These are phyloP conservation scores for Luvunga scandens DNA, from an alignment of 345 rosid species.

Conservation along the genomic window DNA sequence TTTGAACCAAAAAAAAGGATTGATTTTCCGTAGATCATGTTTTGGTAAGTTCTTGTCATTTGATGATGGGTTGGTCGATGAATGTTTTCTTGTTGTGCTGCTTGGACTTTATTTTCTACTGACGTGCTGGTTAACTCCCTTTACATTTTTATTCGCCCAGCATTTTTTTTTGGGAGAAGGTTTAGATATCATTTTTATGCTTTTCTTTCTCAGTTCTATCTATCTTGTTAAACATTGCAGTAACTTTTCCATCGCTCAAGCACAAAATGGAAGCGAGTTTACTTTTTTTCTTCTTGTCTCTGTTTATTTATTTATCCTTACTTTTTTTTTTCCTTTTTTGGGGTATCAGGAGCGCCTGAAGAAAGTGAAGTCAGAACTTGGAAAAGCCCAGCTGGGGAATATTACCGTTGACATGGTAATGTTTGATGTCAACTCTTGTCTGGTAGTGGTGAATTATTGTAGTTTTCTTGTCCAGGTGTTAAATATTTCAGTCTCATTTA, in stretches of 20 bases:
- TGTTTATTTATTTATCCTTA: background rate
- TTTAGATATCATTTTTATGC: background rate
- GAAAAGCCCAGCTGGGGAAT: constrained; percentile 89
- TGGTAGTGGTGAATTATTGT: background rate
- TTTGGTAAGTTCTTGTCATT: background rate
- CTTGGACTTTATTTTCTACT: background rate
- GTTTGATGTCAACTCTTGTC: constrained; percentile 4
- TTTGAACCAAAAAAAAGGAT: background rate
- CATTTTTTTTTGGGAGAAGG: background rate
- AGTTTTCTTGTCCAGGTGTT: background rate
- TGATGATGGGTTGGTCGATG: background rate
- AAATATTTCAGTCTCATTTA: constrained; percentile 1
- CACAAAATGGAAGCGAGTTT: background rate
- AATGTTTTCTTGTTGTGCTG: background rate
- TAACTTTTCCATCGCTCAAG: background rate
- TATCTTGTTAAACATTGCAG: background rate
- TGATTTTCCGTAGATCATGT: background rate
- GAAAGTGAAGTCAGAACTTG: constrained; percentile 77
- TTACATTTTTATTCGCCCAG: background rate
- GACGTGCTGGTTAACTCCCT: background rate
- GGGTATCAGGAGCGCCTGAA: constrained; percentile 79
- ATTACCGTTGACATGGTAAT: constrained; percentile 91
- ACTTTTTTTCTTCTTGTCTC: too few species aligned
- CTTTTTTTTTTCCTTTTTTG: background rate
- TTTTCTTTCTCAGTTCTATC: background rate